Conservation (phyloP, 495 filamentous ascomycete species). For the Lasiosphaeris hirsuta region DNA sequence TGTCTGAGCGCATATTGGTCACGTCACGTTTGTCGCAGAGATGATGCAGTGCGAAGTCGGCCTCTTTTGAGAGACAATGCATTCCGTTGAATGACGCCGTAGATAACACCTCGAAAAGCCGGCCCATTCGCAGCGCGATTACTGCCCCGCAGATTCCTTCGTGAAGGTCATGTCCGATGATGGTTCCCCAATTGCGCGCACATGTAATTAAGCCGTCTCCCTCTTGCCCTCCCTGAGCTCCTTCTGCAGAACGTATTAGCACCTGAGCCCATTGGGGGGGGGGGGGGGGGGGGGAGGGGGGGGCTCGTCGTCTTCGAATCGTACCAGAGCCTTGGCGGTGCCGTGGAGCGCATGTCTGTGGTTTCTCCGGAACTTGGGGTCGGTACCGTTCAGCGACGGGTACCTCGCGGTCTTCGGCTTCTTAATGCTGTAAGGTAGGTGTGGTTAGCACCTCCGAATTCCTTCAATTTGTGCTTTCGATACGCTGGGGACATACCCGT, state of each 20-base stretch:
- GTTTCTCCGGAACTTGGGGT: conserved; percentile 99
- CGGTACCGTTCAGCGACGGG: conserved; percentile 96
- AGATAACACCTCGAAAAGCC: conserved; percentile 37
- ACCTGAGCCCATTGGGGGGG: background rate
- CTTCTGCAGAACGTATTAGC: conserved; percentile 68
- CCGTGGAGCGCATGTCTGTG: conserved; percentile 99
- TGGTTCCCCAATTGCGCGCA: conserved; percentile 20
- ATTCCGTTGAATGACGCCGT: conserved; percentile 33
- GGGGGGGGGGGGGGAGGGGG: background rate
- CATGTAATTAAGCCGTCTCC: conserved; percentile 71
- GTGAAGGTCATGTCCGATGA: conserved; percentile 31
- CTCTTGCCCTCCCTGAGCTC: conserved; percentile 96
- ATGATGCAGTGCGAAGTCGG: conserved; percentile 10
- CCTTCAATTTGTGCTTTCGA: background rate
- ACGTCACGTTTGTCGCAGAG: background rate
- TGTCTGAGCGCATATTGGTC: background rate
- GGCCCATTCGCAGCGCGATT: conserved; percentile 22
- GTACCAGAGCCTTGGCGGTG: conserved; percentile 94
- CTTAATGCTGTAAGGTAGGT: conserved; percentile 76
- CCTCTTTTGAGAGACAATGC: conserved; percentile 28
- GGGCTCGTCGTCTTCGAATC: conserved; percentile 33
- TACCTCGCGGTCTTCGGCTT: conserved; percentile 99
- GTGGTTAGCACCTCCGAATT: conserved; percentile 16
- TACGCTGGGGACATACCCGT: conserved; percentile 65
- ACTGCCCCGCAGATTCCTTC: conserved; percentile 29